Evolutionary conservation across 306 rosid species (phyloP).

Genomic region (Herpetospermum pedunculosum): DNA sequence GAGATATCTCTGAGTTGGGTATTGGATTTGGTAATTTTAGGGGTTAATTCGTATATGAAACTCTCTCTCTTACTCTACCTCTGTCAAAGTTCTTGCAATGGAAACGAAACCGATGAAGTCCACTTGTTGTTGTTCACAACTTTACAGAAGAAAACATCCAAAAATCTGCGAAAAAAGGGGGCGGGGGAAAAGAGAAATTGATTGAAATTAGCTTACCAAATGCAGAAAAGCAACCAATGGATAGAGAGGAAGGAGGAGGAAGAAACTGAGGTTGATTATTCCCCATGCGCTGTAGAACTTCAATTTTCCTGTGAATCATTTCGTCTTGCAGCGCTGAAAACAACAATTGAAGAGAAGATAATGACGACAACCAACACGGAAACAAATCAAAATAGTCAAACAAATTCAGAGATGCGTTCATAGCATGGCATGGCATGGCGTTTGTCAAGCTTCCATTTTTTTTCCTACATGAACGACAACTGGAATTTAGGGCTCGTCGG

Average conservation of each 20-base stretch:
- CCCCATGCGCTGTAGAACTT: background rate
- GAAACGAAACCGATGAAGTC: background rate
- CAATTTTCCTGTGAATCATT: background rate
- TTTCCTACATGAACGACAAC: background rate
- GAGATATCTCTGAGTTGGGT: constrained; percentile 10
- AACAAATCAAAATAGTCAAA: background rate
- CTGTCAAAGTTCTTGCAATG: background rate
- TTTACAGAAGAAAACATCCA: background rate
- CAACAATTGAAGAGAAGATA: background rate
- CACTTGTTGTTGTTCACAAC: constrained; percentile 1
- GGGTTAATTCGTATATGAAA: background rate
- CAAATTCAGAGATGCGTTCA: background rate
- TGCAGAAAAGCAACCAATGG: background rate
- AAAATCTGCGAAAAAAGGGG: background rate
- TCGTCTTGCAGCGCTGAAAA: background rate
- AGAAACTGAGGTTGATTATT: constrained; percentile 1
- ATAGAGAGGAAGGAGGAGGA: background rate
- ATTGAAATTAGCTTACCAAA: no score
- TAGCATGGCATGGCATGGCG: no score
- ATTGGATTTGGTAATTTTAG: background rate
- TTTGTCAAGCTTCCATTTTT: no score
- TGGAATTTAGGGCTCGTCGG: background rate
- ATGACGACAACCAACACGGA: background rate
- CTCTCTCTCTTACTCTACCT: background rate
- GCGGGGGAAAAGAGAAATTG: background rate